Evolutionary conservation across 768 basidiomycete genomes (phyloP), one percentile per base, ranked within the genome.

Genomic region (Lactifluus piperatus): DNA sequence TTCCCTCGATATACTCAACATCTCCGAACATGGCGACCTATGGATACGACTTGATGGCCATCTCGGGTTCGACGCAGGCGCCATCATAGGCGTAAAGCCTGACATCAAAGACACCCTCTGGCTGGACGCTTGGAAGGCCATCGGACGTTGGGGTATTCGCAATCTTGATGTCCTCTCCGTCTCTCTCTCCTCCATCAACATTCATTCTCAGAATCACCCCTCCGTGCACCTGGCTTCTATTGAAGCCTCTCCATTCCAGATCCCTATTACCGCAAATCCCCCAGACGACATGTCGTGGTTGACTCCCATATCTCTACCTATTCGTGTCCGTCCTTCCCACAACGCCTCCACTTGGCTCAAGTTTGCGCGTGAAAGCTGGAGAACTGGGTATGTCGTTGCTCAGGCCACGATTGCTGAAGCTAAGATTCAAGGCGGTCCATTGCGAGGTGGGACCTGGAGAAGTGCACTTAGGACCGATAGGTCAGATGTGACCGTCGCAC

Each of bases 21-120:
- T 82, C 56, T 84, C 86, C 16, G 65, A 67, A 20, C 75, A 79
- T 6, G 84, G 80, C 9, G 82, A 75, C 3, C 66, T 89, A 29
- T 84, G 82, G 82, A 59, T 90, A 34, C 73, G 72, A 41, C 72
- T 89, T 5, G 71, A 79, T 18, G 84, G 77, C 4, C 73, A 77
- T 49, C 67, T 86, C 16, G 88, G 88, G 0, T 60, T 91, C n/a
- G 81, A 90, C 67, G 86, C 83, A 7, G 86, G 84, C 2, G 68
- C 75, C 9, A 72, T 82, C 20, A 72, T 86, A 14, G 84, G 80
- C 0, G 77, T 86, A 13, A 80, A 80, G 54, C 71, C 72, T 11
- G 71, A 73, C 29, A 65, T 70, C 9, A 71, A 75, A 8, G 77
- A 87, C 56, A 73, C 74, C 30, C 39, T 81, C 6, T 58, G 82